Conservation (phyloP, 495 filamentous ascomycete species). For the Aspergillus incahuasiensis region DNA sequence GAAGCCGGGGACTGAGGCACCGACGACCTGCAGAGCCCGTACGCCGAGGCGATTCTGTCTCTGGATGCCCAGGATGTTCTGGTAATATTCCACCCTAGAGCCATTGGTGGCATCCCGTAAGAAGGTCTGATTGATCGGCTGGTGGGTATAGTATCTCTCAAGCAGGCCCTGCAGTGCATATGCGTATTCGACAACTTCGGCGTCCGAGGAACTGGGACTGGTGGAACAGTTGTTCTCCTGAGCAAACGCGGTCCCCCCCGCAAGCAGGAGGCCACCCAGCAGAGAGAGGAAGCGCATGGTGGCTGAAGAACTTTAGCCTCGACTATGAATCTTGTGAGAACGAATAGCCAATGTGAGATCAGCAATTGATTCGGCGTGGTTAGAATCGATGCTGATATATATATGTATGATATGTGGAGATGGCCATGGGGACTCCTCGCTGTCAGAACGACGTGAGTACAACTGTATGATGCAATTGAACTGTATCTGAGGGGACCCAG, state of each 20-base stretch:
- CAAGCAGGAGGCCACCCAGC: slow-evolving; percentile 18
- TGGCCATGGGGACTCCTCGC: neutral
- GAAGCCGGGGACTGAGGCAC: slow-evolving; percentile 16
- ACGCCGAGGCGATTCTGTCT: slow-evolving; percentile 23
- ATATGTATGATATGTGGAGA: neutral
- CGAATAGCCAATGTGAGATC: neutral
- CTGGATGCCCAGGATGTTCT: slow-evolving; percentile 27
- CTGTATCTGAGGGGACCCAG: neutral
- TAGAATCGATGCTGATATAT: neutral
- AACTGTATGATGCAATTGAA: slow-evolving; percentile 24
- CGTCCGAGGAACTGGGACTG: slow-evolving; percentile 18
- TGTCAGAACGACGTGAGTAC: slow-evolving; percentile 5
- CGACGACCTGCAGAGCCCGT: slow-evolving; percentile 23
- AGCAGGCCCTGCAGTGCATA: slow-evolving; percentile 24
- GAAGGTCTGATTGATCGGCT: slow-evolving; percentile 26
- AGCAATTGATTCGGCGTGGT: neutral
- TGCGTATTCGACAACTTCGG: slow-evolving; percentile 23
- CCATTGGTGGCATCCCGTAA: slow-evolving; percentile 18
- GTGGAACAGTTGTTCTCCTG: slow-evolving; percentile 20
- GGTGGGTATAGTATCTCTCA: slow-evolving; percentile 21
- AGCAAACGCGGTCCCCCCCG: slow-evolving; percentile 18
- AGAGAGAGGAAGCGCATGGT: slow-evolving; percentile 21
- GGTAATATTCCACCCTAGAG: slow-evolving; percentile 15
- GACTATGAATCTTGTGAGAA: neutral
- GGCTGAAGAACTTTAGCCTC: neutral